phyloP scores from a whole-genome alignment of 2,329 filamentous ascomycete genomes.

The Ophiostoma novo-ulmi region DNA sequence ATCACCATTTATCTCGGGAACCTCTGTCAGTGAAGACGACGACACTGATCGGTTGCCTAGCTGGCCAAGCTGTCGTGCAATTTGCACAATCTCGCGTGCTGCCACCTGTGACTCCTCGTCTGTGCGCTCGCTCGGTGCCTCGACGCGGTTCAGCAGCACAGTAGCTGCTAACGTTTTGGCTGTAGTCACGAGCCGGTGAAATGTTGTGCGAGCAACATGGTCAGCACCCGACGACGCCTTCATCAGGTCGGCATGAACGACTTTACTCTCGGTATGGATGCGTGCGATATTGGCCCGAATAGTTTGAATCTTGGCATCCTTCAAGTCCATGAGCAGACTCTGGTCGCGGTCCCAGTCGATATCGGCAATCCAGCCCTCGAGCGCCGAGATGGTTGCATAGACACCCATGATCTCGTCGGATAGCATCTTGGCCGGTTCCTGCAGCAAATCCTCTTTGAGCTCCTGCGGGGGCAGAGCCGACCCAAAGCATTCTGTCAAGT shows the following conservation, averaged over 20 bases:
- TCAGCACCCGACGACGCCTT: conserved; percentile 16
- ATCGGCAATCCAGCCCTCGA: conserved; percentile 16
- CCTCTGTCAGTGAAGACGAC: not conserved
- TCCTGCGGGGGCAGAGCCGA: conserved; percentile 17
- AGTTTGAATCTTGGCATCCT: conserved; percentile 21
- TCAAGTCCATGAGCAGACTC: conserved; percentile 14
- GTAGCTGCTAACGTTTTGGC: conserved; percentile 19
- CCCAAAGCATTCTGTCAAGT: not conserved
- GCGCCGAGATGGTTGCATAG: conserved; percentile 16
- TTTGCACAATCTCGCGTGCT: conserved; percentile 20
- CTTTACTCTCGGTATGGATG: not conserved
- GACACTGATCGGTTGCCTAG: not conserved
- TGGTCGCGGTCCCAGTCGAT: not conserved
- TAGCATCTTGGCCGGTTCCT: conserved; percentile 23
- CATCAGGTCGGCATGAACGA: conserved; percentile 1
- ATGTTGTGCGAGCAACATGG: conserved; percentile 13
- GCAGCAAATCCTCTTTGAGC: conserved; percentile 21
- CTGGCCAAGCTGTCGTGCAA: conserved; percentile 20
- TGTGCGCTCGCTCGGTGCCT: not conserved
- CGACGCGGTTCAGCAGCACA: not conserved
- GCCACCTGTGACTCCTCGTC: conserved; percentile 20
- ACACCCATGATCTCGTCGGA: conserved; percentile 24
- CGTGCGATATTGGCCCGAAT: conserved; percentile 20
- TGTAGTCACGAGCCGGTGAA: conserved; percentile 20
- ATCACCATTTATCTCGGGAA: not conserved